Percentiles rank a stretch among this genome's conserved stretches.
phyloP scores from a whole-genome alignment of 2,329 filamentous ascomycete genomes.

The Fusarium mangiferae region DNA sequence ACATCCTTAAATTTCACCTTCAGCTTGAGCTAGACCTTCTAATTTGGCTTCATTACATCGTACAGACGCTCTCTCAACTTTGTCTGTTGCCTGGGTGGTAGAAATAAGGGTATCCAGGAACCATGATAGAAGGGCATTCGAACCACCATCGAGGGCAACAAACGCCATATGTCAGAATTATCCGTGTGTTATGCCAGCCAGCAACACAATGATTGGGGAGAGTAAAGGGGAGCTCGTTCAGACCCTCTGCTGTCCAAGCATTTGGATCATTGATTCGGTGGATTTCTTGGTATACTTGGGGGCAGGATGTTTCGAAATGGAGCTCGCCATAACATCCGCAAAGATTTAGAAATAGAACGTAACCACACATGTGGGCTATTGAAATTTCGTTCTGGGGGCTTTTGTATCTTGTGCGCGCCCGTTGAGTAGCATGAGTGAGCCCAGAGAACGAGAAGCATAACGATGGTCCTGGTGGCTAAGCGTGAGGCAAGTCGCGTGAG shows the following conservation, averaged over 20 bases:
- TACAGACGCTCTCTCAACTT: conserved; percentile 5
- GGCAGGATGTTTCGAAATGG: conserved; percentile 39
- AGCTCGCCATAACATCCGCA: conserved; percentile 45
- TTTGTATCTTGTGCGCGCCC: conserved; percentile 21
- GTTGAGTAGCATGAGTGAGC: conserved; percentile 12
- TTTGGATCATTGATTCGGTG: conserved; percentile 44
- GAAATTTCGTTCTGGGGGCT: not conserved
- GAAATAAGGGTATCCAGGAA: conserved; percentile 22
- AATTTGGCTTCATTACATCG: conserved; percentile 1
- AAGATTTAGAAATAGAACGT: conserved; percentile 40
- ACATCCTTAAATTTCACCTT: not conserved
- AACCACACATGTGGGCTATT: conserved; percentile 44
- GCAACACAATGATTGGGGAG: conserved; percentile 39
- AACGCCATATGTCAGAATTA: conserved; percentile 19
- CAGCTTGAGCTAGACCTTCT: conserved; percentile 29
- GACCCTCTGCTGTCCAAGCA: conserved; percentile 36
- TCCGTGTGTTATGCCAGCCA: conserved; percentile 42
- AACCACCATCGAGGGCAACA: conserved; percentile 34
- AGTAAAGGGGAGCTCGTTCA: conserved; percentile 41
- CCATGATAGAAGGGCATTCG: conserved; percentile 28
- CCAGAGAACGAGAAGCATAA: conserved; percentile 21
- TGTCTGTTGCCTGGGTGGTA: not conserved
- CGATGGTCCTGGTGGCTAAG: not conserved
- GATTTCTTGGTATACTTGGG: conserved; percentile 38
- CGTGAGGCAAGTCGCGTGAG: not conserved